phyloP scores from a whole-genome alignment of 2,329 filamentous ascomycete genomes.

The Colletotrichum nymphaeae region DNA sequence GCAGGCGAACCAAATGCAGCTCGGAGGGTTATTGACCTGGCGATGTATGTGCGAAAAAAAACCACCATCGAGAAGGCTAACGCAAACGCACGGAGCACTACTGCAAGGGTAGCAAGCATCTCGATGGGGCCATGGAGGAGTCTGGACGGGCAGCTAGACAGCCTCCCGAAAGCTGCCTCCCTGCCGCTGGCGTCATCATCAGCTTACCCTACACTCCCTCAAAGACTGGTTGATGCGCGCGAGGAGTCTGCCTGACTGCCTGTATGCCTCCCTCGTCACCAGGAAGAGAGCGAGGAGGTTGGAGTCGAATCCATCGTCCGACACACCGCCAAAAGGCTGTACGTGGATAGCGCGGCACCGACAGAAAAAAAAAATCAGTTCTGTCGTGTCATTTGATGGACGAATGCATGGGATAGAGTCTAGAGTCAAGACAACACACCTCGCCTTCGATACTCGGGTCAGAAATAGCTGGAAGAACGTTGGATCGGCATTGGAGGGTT shows the following conservation, averaged over 20 bases:
- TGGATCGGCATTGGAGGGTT: slow-evolving; percentile 7
- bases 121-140: background rate
- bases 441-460: background rate
- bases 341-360: background rate
- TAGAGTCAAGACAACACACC: background rate
- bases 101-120: background rate
- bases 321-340: slow-evolving; percentile 18
- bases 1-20: background rate
- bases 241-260: background rate
- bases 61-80: background rate
- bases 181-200: slow-evolving; percentile 24
- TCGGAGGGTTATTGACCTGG: background rate
- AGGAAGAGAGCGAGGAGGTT: background rate
- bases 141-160: background rate
- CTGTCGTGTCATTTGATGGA: background rate
- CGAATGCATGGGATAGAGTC: background rate
- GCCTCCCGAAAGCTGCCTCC: background rate
- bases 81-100: background rate
- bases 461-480: background rate
- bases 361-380: background rate
- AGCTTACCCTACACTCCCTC: slow-evolving; percentile 8
- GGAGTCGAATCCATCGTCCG: slow-evolving; percentile 9
- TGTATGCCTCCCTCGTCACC: background rate
- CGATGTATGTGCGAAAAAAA: background rate
- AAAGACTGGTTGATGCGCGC: background rate